These are phyloP conservation scores for Fusarium sambucinum DNA, from an alignment of 2,329 filamentous ascomycete genomes.

Conservation along the genomic window DNA sequence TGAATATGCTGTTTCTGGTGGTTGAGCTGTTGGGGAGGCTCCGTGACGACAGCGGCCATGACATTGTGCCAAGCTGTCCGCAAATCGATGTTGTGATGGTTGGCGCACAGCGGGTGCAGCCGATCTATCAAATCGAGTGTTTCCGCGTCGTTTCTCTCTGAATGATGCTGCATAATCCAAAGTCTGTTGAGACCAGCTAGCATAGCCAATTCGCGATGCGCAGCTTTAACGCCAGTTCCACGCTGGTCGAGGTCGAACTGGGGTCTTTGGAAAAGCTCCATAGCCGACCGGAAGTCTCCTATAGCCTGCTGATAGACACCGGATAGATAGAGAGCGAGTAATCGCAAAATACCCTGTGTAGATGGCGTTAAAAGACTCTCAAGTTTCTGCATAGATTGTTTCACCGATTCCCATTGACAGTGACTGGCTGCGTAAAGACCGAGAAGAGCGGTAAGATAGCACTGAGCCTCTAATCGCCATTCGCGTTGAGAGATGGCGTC, in stretches of 20 bases:
- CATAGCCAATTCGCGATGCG: conserved; percentile 73
- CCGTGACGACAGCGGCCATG: conserved; percentile 73
- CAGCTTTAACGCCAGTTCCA: conserved; percentile 58
- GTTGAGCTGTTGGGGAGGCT: conserved; percentile 74
- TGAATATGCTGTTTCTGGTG: conserved; percentile 84
- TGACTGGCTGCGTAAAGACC: conserved; percentile 77
- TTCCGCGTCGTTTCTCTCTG: conserved; percentile 67
- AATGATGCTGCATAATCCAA: conserved; percentile 76
- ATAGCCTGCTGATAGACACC: conserved; percentile 82
- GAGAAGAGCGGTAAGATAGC: conserved; percentile 77
- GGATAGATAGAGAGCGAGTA: conserved; percentile 76
- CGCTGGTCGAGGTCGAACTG: conserved; percentile 63
- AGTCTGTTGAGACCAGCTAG: conserved; percentile 76
- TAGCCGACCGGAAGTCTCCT: conserved; percentile 77
- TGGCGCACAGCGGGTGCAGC: conserved; percentile 74
- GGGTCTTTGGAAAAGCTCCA: conserved; percentile 73
- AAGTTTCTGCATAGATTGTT: conserved; percentile 67
- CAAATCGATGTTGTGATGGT: conserved; percentile 80
- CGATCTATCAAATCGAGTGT: conserved; percentile 72
- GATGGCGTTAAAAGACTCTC: conserved; percentile 57
- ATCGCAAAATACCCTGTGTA: conserved; percentile 56
- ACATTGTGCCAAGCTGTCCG: conserved; percentile 82
- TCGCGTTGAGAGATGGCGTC: conserved; percentile 69
- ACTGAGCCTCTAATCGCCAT: conserved; percentile 75
- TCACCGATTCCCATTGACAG: conserved; percentile 76